Evolutionary conservation across 2,329 filamentous ascomycete genomes (phyloP), one percentile per base, ranked within the genome.

Genomic region (Zarea fungicola): DNA sequence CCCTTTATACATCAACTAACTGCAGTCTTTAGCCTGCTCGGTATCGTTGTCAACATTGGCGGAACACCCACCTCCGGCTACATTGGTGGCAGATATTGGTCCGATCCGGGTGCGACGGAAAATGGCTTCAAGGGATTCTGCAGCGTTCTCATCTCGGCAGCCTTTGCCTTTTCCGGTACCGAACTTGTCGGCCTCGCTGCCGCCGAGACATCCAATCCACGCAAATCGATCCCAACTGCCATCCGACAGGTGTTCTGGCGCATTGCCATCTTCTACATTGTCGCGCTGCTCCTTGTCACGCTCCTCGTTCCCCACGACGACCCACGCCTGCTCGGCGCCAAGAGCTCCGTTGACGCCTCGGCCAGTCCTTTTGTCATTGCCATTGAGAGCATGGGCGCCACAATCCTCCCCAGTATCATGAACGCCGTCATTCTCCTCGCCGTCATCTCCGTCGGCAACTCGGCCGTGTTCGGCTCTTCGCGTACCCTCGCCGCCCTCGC

Each of bases 41-140:
- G 71, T 31, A 69, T 82, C 35, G 68, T 82, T 46, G 69, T 81
- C 50, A 74, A 78, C 54, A 66, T 67, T 43, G 78, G 78, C 37
- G 78, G 77, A 45, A 77, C 77, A 4, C 75, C 78, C 18, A 66
- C 65, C 35, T 70, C 56, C 22, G 64, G 66, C 41, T 73, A 70
- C 63, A 64, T 59, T 58, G 69, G 73, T 22, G 63, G 67, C 31
- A 62, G 65, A 32, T 64, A 61, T 50, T 70, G 73, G 73, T 61
- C 70, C 58, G 57, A 69, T 13, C 62, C 69, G 1, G 68, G 68
- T 35, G 67, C 69, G 3, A 87, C 86, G 65, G 70, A 84, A 64
- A 78, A 84, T 59, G 82, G 83, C 48, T 85, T 85, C 72, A 80
- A 83, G 55, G 83, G 83, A 8, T 76, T 86, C 55, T 85, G 82